phyloP scores from a whole-genome alignment of 2,329 filamentous ascomycete species.

The Pseudogymnoascus sp. region DNA sequence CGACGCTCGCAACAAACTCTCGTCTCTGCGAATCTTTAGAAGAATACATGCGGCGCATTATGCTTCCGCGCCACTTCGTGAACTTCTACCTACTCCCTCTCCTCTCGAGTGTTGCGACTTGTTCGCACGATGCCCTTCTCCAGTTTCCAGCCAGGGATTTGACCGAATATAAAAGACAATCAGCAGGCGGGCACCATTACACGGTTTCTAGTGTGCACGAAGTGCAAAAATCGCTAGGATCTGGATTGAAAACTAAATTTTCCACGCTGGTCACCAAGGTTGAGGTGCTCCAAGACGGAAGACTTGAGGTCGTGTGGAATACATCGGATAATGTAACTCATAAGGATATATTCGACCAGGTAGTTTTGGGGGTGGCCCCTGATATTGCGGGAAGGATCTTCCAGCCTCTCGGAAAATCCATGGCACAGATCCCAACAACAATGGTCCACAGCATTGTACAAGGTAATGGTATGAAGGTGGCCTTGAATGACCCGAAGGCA shows the following conservation, averaged over 20 bases:
- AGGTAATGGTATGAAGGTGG: constrained; percentile 28
- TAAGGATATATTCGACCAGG: constrained; percentile 42
- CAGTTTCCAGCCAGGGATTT: constrained; percentile 49
- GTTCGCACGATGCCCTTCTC: constrained; percentile 45
- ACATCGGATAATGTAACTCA: constrained; percentile 19
- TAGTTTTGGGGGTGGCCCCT: constrained; percentile 50
- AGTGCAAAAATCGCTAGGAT: constrained; percentile 42
- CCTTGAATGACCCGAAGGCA: constrained; percentile 19
- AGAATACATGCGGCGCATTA: constrained; percentile 45
- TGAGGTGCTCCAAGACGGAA: constrained; percentile 23
- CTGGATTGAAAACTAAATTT: constrained; percentile 39
- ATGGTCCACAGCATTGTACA: constrained; percentile 45
- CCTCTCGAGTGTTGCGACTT: constrained; percentile 49
- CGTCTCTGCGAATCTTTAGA: constrained; percentile 39
- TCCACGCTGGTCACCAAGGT: constrained; percentile 35
- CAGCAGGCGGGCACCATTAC: constrained; percentile 45
- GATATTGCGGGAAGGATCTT: constrained; percentile 46
- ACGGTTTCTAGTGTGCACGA: constrained; percentile 44
- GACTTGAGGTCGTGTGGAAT: constrained; percentile 34
- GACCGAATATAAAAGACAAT: constrained; percentile 43
- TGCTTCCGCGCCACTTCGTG: constrained; percentile 42
- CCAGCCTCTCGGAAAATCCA: constrained; percentile 33
- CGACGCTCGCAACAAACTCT: constrained; percentile 23
- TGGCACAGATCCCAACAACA: constrained; percentile 42
- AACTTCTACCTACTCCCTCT: constrained; percentile 48